Evolutionary conservation across 352 stramenopile species (phyloP).

Genomic region (Plasmopara muralis): DNA sequence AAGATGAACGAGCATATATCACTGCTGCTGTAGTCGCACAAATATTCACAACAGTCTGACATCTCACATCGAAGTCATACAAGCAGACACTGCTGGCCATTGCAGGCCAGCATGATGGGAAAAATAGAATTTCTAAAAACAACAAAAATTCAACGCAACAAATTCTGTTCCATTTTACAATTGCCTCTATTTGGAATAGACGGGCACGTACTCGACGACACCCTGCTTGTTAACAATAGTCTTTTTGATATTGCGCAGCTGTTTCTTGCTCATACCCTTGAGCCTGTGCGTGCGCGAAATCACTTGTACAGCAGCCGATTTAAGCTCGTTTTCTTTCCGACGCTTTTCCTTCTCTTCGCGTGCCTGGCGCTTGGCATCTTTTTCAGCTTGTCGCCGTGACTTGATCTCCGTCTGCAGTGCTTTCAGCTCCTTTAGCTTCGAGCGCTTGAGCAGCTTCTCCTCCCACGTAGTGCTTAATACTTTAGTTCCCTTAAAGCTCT

Average conservation of each 20-base stretch:
- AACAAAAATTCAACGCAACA: background rate
- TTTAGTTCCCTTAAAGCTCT: conserved; percentile 69
- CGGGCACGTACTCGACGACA: conserved; percentile 81
- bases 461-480: conserved; percentile 86
- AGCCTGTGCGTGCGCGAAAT: conserved; percentile 82
- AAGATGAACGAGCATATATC: too few species aligned
- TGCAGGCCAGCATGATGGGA: too few species aligned
- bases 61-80: too few species aligned
- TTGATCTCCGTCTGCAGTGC: conserved; percentile 81
- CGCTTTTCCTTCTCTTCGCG: conserved; percentile 85
- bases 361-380: conserved; percentile 64
- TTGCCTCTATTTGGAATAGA: conserved; percentile 72
- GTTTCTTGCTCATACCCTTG: conserved; percentile 92
- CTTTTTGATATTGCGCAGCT: conserved; percentile 89
- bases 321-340: conserved; percentile 87
- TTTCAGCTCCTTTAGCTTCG: conserved; percentile 79
- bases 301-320: conserved; percentile 82
- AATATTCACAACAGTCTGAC: too few species aligned
- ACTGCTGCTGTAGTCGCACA: too few species aligned
- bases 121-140: too few species aligned
- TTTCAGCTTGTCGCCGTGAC: conserved; percentile 54
- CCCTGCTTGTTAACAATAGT: conserved; percentile 89
- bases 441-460: conserved; percentile 72
- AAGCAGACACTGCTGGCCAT: too few species aligned
- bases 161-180: background rate